A percentile compares a stretch with the other conserved stretches of the same genome.
These are phyloP conservation scores for Trebouxia sp. DNA, from an alignment of 139 green algal species.

Conservation along the genomic window DNA sequence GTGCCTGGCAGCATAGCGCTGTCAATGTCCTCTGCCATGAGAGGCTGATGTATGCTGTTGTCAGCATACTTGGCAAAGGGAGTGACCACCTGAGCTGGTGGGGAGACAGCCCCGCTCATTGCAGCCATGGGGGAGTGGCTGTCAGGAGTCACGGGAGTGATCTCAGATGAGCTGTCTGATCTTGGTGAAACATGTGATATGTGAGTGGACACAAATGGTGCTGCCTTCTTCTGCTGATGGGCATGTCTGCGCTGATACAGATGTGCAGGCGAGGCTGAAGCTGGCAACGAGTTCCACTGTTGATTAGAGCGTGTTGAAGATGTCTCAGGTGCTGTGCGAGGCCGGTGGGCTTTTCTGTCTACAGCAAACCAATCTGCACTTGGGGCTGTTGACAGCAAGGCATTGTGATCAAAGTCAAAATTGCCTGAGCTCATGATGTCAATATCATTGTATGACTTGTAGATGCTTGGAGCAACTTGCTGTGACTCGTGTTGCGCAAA, in stretches of 20 bases:
- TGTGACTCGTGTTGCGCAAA: neutral
- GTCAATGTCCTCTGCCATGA: neutral
- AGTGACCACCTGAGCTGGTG: neutral
- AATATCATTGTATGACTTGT: slow-evolving; percentile 18
- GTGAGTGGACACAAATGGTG: too few species aligned
- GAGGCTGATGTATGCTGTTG: neutral
- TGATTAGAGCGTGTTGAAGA: neutral
- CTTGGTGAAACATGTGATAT: too few species aligned
- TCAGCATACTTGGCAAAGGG: slow-evolving; percentile 9
- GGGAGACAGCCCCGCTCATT: neutral
- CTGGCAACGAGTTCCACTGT: too few species aligned
- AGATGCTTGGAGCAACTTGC: neutral
- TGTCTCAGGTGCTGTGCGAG: neutral
- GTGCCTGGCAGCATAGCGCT: neutral
- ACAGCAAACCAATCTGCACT: neutral
- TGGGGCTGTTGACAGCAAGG: neutral
- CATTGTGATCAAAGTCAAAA: neutral
- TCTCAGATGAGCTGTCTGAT: too few species aligned
- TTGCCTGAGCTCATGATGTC: neutral
- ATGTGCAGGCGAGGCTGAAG: too few species aligned
- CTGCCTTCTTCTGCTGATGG: too few species aligned
- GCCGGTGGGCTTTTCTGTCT: neutral
- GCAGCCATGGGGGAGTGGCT: neutral
- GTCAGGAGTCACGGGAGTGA: too few species aligned
- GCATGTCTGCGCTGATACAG: too few species aligned